phyloP scores from a whole-genome alignment of 2,329 filamentous ascomycete genomes.

The Chaetomiaceae sp. region DNA sequence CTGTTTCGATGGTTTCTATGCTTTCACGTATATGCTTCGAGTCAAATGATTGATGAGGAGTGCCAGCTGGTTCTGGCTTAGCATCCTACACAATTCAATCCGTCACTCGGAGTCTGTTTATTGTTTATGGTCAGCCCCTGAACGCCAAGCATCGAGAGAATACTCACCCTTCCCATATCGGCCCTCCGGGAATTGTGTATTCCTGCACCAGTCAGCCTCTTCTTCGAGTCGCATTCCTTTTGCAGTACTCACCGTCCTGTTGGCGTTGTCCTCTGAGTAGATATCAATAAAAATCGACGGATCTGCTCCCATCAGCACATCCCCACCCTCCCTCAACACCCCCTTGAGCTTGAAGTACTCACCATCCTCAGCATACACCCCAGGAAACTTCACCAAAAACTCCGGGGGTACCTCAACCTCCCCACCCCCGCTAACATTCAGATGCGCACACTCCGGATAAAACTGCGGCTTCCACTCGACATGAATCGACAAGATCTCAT shows the following conservation, averaged over 20 bases:
- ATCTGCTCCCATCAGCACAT: slow-evolving; percentile 27
- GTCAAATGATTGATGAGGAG: slow-evolving; percentile 7
- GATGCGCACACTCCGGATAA: slow-evolving; percentile 38
- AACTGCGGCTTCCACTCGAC: slow-evolving; percentile 45
- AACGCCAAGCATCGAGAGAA: background rate
- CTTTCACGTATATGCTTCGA: slow-evolving; percentile 6
- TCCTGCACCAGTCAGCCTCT: slow-evolving; percentile 29
- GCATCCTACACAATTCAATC: slow-evolving; percentile 21
- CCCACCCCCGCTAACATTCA: slow-evolving; percentile 33
- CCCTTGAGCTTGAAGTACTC: slow-evolving; percentile 7
- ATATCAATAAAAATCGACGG: slow-evolving; percentile 37
- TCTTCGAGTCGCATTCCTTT: background rate
- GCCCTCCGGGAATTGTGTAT: slow-evolving; percentile 36
- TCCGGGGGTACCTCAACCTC: slow-evolving; percentile 28
- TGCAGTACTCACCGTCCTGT: slow-evolving; percentile 28
- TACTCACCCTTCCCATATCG: slow-evolving; percentile 36
- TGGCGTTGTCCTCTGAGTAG: slow-evolving; percentile 33
- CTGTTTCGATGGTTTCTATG: background rate
- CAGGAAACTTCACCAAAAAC: slow-evolving; percentile 34
- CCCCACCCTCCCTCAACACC: background rate
- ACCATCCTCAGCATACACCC: slow-evolving; percentile 35
- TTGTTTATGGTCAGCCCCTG: slow-evolving; percentile 4
- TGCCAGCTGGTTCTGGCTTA: background rate
- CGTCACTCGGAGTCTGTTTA: slow-evolving; percentile 8
- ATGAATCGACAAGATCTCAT: slow-evolving; percentile 50